phyloP scores from a whole-genome alignment of 1,139 yeast species.

The Zygosaccharomyces sapae region DNA sequence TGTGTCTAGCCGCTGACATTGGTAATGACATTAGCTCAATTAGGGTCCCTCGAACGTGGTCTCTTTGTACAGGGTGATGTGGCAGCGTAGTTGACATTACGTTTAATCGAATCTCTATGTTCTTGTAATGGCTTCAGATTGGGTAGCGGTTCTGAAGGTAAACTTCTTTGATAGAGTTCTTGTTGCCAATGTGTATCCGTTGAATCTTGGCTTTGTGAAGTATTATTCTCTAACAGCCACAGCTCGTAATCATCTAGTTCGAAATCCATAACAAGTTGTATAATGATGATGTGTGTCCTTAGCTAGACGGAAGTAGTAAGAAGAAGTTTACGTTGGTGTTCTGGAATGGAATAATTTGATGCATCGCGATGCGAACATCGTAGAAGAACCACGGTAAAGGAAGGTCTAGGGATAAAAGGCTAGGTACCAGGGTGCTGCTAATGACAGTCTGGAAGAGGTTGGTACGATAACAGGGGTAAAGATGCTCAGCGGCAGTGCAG shows the following conservation, averaged over 20 bases:
- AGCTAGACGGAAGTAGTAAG: background rate
- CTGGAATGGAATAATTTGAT: background rate
- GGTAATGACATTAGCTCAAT: background rate
- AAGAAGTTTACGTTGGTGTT: background rate
- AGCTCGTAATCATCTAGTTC: slow-evolving; percentile 12
- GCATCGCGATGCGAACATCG: background rate
- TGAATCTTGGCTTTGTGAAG: background rate
- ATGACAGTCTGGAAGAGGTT: no score
- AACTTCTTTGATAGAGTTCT: slow-evolving; percentile 9
- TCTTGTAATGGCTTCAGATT: slow-evolving; percentile 7
- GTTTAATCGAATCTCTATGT: background rate
- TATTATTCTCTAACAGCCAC: slow-evolving; percentile 10
- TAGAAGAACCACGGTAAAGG: background rate
- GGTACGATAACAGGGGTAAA: no score
- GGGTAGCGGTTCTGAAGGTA: slow-evolving; percentile 10
- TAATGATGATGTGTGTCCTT: background rate
- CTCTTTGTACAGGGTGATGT: background rate
- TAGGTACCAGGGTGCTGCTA: no score
- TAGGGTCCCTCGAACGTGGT: background rate
- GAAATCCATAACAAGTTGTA: background rate
- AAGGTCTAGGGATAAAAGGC: no score
- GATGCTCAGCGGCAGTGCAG: no score
- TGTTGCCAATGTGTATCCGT: slow-evolving; percentile 6
- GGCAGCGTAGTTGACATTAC: background rate
- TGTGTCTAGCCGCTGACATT: background rate